Conservation (phyloP, 2,329 filamentous ascomycete genomes). For the Apiospora sp. region DNA sequence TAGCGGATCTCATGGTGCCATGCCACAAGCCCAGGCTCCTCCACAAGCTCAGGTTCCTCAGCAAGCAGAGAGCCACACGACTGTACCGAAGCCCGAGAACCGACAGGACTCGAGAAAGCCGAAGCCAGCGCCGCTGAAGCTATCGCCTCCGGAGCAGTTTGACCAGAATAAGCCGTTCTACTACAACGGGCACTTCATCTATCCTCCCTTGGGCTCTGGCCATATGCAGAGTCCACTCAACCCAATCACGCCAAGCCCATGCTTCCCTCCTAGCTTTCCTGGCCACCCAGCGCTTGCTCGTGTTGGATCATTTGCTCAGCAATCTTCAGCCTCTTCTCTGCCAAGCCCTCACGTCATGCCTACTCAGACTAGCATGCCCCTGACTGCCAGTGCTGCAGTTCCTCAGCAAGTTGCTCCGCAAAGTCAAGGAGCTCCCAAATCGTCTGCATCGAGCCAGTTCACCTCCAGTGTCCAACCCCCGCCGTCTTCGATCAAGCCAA, state of each 20-base stretch:
- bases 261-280: constrained; percentile 33
- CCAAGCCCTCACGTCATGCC: constrained; percentile 29
- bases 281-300: constrained; percentile 33
- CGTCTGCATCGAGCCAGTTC: constrained; percentile 23
- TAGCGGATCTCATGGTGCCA: constrained; percentile 27
- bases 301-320: constrained; percentile 31
- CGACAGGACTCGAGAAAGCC: constrained; percentile 40
- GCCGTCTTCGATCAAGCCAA: constrained; percentile 66
- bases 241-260: constrained; percentile 35
- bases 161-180: constrained; percentile 55
- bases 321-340: constrained; percentile 29
- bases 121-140: constrained; percentile 42
- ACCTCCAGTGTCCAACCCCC: constrained; percentile 47
- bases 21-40: constrained; percentile 14
- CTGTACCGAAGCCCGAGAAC: constrained; percentile 32
- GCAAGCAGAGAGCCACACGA: constrained; percentile 23
- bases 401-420: constrained; percentile 2
- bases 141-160: constrained; percentile 54
- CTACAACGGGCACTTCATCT: constrained; percentile 54
- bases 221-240: constrained; percentile 29
- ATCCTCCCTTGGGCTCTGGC: constrained; percentile 40
- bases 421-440: constrained; percentile 32
- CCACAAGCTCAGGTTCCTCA: constrained; percentile 18
- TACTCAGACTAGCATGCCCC: constrained; percentile 23
- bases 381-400: background rate